Percentiles rank a stretch among this genome's conserved stretches.
These are phyloP conservation scores for Salvia rosmarinus DNA, from an alignment of 257 asterid genomes.

Conservation along the genomic window DNA sequence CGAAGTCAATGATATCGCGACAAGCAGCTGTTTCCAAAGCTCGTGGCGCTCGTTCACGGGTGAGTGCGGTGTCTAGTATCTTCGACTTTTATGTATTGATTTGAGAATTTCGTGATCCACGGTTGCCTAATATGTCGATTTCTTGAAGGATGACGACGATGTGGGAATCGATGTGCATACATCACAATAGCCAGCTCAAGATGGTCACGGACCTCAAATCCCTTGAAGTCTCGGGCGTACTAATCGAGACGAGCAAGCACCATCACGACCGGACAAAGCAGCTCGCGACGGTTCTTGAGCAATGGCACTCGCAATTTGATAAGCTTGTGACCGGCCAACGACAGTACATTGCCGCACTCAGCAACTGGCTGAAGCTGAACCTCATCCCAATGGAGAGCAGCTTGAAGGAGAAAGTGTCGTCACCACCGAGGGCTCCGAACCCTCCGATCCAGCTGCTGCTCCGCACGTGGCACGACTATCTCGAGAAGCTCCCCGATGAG, in stretches of 20 bases:
- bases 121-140: neutral
- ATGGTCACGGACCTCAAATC: conserved; percentile 70
- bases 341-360: conserved; percentile 62
- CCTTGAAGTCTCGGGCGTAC: conserved; percentile 61
- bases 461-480: conserved; percentile 77
- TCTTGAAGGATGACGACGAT: conserved; percentile 80
- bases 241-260: conserved; percentile 72
- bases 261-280: conserved; percentile 86
- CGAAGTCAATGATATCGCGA: conserved; percentile 92
- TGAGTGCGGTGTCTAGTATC: conserved; percentile 39
- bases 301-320: conserved; percentile 78
- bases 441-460: conserved; percentile 88
- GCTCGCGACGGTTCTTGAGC: conserved; percentile 65
- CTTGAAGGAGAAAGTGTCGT: conserved; percentile 67
- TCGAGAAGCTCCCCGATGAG: conserved; percentile 93
- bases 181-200: conserved; percentile 68
- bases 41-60: conserved; percentile 82
- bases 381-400: conserved; percentile 84
- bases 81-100: neutral
- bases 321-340: conserved; percentile 69
- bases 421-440: conserved; percentile 58
- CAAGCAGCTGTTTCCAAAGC: conserved; percentile 88
- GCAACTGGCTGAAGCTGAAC: conserved; percentile 83
- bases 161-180: conserved; percentile 85
- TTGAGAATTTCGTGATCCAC: neutral